phyloP scores from a whole-genome alignment of 1,284 basidiomycete species.

The Inonotus hispidus region DNA sequence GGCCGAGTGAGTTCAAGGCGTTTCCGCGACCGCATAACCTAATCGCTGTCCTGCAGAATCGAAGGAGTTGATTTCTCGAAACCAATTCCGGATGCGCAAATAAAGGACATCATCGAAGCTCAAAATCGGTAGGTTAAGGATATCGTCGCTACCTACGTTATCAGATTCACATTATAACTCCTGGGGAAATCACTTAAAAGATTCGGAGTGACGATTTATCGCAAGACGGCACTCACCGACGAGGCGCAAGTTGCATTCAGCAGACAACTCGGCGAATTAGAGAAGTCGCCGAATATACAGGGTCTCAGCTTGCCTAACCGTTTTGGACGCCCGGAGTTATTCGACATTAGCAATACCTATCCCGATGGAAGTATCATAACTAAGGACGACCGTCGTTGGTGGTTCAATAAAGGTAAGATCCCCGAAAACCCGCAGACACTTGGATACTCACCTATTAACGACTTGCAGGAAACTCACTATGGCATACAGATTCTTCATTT shows the following conservation, averaged over 20 bases:
- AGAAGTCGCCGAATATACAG: constrained; percentile 21
- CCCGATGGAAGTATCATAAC: constrained; percentile 19
- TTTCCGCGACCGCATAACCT: not conserved
- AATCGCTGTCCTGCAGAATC: constrained; percentile 1
- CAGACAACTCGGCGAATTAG: constrained; percentile 23
- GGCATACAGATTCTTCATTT: constrained; percentile 27
- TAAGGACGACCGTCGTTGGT: constrained; percentile 20
- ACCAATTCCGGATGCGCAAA: constrained; percentile 15
- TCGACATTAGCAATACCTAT: constrained; percentile 23
- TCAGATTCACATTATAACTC: too few relatives aligned
- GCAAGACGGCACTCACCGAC: constrained; percentile 24
- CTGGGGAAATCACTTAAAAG: constrained; percentile 4
- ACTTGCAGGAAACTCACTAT: constrained; percentile 22
- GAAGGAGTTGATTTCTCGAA: constrained; percentile 23
- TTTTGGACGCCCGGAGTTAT: constrained; percentile 21
- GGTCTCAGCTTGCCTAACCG: constrained; percentile 18
- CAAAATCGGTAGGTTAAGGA: constrained; percentile 12
- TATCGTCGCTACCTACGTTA: not conserved
- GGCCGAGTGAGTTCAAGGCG: constrained; percentile 19
- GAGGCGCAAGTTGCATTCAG: constrained; percentile 24
- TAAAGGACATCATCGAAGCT: constrained; percentile 17
- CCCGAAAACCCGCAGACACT: not conserved
- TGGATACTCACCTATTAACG: not conserved
- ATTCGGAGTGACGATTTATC: constrained; percentile 26
- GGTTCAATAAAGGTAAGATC: constrained; percentile 21